Base-by-base conservation (phyloP, 805 yeast species). In the Blastobotrys peoriensis region DNA sequence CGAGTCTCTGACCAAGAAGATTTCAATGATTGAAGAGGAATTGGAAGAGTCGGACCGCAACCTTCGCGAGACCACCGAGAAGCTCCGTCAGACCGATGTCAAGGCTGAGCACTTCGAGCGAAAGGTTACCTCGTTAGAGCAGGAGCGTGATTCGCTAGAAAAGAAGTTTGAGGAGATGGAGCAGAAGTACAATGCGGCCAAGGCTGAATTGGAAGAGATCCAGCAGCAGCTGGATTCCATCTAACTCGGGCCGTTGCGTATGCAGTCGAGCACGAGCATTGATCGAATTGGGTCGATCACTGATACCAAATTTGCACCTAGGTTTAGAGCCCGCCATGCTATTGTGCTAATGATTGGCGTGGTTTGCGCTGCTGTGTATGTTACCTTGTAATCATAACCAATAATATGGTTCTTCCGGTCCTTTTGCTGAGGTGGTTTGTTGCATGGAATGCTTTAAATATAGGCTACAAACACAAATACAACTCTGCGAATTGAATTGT, bases 41-140 rank as follows among this genome's bases (percentile, higher is more conserved):
- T 74, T 89, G 64, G 98, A 89, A 72, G 83, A 76, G 60, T 82
- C 94, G 50, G 97, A 91, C 67, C 78, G 80, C 65, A 84, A 86
- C 74, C 76, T 88, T 75, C 85, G 87, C 71, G 94, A 86, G 68
- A 85, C 96, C 54, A 87, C 95, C 52, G 87, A 83, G 62, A 89
- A 88, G 73, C 77, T 91, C 67, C 86, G 96, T 69, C 95, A 87
- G 65, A 81, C 95, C 47, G 98, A 93, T 64, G 79, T 93, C 71
- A 87, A 87, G 73, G 91, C 93, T 55, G 98, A 93, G 71, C 95
- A 87, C 68, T 77, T 87, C 67, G 96, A 88, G 71, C 86, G 95
- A 73, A 87, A 84, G 72, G 95, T 91, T 48, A 76, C 86, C 49
- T 86, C 95, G 30, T 76, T 89, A 63, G 98, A 91, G 73, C 72